These are phyloP conservation scores for Solanum appendiculatum DNA, from an alignment of 257 asterid species.

Conservation along the genomic window DNA sequence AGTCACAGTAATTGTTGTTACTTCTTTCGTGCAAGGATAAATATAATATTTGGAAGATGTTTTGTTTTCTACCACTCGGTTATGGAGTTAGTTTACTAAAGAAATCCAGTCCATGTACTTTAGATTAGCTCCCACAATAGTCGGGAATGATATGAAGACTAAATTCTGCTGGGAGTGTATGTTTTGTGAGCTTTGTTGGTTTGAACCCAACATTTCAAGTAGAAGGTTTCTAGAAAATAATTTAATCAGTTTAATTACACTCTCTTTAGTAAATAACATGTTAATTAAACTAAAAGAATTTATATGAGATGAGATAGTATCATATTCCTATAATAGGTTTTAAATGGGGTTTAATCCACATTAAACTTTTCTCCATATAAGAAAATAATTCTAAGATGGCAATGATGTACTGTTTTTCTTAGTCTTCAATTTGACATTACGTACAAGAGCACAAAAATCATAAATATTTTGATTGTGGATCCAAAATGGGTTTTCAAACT, in stretches of 20 bases:
- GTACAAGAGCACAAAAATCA: neutral
- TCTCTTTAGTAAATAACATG: neutral
- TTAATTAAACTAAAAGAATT: neutral
- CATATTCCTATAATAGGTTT: neutral
- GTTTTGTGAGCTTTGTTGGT: neutral
- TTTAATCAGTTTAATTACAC: neutral
- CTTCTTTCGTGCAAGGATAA: neutral
- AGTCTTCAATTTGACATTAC: neutral
- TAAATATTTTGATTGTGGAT: neutral
- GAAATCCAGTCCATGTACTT: neutral
- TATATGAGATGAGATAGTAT: neutral
- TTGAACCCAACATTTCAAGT: neutral
- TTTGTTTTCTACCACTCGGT: neutral
- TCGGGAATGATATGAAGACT: neutral
- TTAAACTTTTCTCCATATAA: neutral
- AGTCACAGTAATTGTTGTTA: neutral
- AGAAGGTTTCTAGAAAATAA: neutral
- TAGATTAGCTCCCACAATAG: neutral
- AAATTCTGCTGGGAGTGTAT: neutral
- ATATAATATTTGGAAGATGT: neutral
- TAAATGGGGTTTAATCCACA: neutral
- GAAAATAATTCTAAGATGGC: neutral
- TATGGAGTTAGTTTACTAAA: neutral
- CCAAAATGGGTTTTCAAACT: neutral
- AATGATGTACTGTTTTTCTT: neutral